Evolutionary conservation across 345 rosid species (phyloP).

Genomic region (Mangifera indica): DNA sequence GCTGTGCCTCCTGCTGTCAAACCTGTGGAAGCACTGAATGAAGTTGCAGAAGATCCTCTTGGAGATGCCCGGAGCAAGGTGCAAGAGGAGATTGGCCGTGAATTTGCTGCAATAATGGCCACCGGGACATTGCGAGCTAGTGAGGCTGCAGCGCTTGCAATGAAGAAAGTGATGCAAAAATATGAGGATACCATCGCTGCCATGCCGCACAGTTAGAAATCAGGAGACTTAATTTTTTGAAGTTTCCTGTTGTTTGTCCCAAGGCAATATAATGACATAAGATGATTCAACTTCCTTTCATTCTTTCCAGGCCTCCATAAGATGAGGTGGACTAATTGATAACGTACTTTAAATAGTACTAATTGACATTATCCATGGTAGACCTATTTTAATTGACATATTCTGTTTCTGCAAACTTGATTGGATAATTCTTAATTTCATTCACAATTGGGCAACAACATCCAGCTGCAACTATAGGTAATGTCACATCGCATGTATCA

Average conservation of each 20-base stretch:
- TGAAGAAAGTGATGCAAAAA: conserved; percentile 86
- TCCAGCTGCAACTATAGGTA: too few species aligned
- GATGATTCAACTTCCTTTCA: too few species aligned
- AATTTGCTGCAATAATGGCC: conserved; percentile 82
- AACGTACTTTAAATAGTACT: too few species aligned
- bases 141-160: conserved; percentile 90
- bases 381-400: too few species aligned
- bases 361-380: too few species aligned
- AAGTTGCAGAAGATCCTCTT: conserved; percentile 48
- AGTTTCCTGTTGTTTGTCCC: background rate
- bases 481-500: too few species aligned
- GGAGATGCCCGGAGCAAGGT: conserved; percentile 77
- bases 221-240: background rate
- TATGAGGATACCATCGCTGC: conserved; percentile 55
- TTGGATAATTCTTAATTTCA: too few species aligned
- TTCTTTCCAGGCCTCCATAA: too few species aligned
- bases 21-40: conserved; percentile 22
- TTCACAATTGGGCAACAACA: too few species aligned
- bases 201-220: conserved; percentile 31
- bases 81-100: conserved; percentile 66
- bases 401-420: too few species aligned
- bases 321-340: too few species aligned
- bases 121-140: conserved; percentile 78
- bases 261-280: too few species aligned
- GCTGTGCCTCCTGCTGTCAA: conserved; percentile 34